A percentile compares a stretch with the other conserved stretches of the same genome.
Evolutionary conservation across 2,329 filamentous ascomycete species (phyloP).

Genomic region (Epichloe bromicola): DNA sequence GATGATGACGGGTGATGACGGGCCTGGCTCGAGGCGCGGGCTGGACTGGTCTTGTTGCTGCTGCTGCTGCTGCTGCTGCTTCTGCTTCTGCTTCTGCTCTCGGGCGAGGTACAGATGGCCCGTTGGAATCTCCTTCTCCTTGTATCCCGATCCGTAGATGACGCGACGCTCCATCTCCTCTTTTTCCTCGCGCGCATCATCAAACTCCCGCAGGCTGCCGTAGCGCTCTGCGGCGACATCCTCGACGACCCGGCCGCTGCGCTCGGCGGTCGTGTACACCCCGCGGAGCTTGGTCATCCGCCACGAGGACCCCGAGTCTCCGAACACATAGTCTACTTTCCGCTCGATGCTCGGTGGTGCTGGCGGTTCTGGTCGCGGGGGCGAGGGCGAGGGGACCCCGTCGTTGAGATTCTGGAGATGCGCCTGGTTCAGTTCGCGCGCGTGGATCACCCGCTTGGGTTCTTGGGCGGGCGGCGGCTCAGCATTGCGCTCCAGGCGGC

Average conservation of each 20-base stretch:
- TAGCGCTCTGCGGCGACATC: conserved; percentile 74
- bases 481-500: conserved; percentile 40
- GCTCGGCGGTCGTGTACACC: conserved; percentile 68
- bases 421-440: conserved; percentile 62
- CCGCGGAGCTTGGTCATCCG: conserved; percentile 89
- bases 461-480: conserved; percentile 42
- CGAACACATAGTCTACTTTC: conserved; percentile 65
- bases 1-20: conserved; percentile 43
- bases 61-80: conserved; percentile 28
- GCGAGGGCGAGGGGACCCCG: conserved; percentile 16
- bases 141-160: conserved; percentile 74
- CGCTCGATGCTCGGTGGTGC: conserved; percentile 33
- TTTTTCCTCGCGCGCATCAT: conserved; percentile 86
- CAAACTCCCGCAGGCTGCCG: conserved; percentile 71
- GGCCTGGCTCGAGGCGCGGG: conserved; percentile 11
- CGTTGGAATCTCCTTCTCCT: conserved; percentile 73
- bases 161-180: conserved; percentile 75
- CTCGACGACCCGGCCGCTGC: conserved; percentile 59
- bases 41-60: not conserved
- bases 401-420: conserved; percentile 45
- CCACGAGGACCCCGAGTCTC: conserved; percentile 84
- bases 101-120: conserved; percentile 78
- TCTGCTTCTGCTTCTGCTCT: conserved; percentile 38
- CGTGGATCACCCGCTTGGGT: conserved; percentile 59
- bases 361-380: not conserved